Evolutionary conservation across 2,329 filamentous ascomycete species (phyloP).

Genomic region (Coniochaeta sp.): DNA sequence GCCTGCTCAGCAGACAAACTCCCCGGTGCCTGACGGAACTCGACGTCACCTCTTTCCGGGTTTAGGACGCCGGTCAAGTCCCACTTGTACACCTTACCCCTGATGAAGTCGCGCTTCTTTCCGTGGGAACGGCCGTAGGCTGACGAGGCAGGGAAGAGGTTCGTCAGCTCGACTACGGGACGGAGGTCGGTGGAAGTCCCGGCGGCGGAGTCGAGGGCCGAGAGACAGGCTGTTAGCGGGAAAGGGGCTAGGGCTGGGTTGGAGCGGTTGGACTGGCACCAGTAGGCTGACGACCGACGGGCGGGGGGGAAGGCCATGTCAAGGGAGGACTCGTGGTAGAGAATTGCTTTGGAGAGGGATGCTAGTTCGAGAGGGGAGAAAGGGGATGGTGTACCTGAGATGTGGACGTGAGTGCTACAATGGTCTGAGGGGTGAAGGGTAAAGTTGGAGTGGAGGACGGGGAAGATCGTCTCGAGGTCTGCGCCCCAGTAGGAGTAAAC

Average conservation of each 20-base stretch:
- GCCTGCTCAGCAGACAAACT: slow-evolving; percentile 22
- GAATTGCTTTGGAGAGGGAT: slow-evolving; percentile 22
- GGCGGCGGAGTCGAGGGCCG: slow-evolving; percentile 14
- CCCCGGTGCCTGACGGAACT: slow-evolving; percentile 29
- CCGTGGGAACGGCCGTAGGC: slow-evolving; percentile 23
- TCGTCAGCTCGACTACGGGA: slow-evolving; percentile 22
- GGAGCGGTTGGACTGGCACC: slow-evolving; percentile 27
- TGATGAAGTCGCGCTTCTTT: slow-evolving; percentile 24
- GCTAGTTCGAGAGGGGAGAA: slow-evolving; percentile 17
- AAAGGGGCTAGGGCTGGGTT: slow-evolving; percentile 15
- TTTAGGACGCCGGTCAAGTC: slow-evolving; percentile 24
- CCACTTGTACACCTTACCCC: slow-evolving; percentile 34
- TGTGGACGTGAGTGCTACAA: slow-evolving; percentile 31
- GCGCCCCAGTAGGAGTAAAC: slow-evolving; percentile 18
- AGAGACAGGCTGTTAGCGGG: slow-evolving; percentile 16
- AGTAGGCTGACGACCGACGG: slow-evolving; percentile 21
- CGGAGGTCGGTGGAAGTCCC: neutral
- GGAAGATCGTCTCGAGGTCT: slow-evolving; percentile 24
- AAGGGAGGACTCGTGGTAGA: slow-evolving; percentile 27
- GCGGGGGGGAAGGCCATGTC: slow-evolving; percentile 21
- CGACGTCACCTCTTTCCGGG: slow-evolving; percentile 22
- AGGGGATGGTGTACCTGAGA: slow-evolving; percentile 18
- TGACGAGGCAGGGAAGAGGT: slow-evolving; percentile 21
- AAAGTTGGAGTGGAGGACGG: slow-evolving; percentile 18
- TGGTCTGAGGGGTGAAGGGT: slow-evolving; percentile 16